Percentiles rank a stretch among this genome's conserved stretches.
These are phyloP conservation scores for Linnemannia zychae DNA, from an alignment of 192 early-diverging fungal genomes.

Conservation along the genomic window DNA sequence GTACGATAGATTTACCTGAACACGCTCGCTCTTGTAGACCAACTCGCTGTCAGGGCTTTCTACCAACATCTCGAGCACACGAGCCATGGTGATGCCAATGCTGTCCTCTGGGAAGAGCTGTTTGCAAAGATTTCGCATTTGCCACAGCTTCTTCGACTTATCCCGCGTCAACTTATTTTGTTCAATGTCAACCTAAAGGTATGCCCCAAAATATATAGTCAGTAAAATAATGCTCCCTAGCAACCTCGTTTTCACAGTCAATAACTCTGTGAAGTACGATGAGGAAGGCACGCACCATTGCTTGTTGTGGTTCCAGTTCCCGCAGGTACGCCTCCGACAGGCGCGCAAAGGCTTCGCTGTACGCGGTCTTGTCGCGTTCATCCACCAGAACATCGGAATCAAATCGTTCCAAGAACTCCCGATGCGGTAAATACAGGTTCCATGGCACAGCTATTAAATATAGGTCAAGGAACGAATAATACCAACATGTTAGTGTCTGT, in stretches of 20 bases:
- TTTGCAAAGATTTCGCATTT: slow-evolving; percentile 47
- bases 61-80: slow-evolving; percentile 32
- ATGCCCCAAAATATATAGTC: background rate
- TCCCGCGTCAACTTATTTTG: slow-evolving; percentile 19
- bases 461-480: background rate
- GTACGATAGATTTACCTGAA: slow-evolving; percentile 19
- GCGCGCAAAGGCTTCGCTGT: slow-evolving; percentile 30
- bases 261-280: background rate
- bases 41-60: slow-evolving; percentile 33
- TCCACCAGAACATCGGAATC: slow-evolving; percentile 5
- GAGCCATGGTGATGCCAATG: slow-evolving; percentile 43
- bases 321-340: slow-evolving; percentile 10
- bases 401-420: slow-evolving; percentile 17
- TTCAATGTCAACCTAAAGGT: slow-evolving; percentile 43
- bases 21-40: slow-evolving; percentile 31
- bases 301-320: slow-evolving; percentile 32
- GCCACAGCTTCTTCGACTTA: slow-evolving; percentile 33
- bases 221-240: background rate
- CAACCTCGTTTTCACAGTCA: background rate
- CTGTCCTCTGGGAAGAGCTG: slow-evolving; percentile 48
- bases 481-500: background rate
- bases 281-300: background rate
- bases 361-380: slow-evolving; percentile 21
- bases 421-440: slow-evolving; percentile 32
- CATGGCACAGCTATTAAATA: slow-evolving; percentile 22